Evolutionary conservation across 2,329 filamentous ascomycete genomes (phyloP), one percentile per base, ranked within the genome.

Genomic region (Clarireedia homoeocarpa): DNA sequence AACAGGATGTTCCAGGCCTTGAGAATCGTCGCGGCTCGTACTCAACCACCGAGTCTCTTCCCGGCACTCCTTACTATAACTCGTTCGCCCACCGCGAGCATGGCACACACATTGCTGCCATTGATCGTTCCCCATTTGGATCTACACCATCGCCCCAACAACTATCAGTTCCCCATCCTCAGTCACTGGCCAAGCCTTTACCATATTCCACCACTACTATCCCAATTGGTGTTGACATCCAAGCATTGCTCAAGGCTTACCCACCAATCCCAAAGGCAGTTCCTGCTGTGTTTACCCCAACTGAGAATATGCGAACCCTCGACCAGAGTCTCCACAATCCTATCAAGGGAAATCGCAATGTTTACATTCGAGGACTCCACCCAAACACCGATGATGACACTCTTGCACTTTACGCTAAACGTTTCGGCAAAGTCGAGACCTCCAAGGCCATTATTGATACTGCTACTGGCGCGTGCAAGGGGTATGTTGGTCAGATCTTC

Each of bases 371-470:
- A 59, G 95, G 95, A 17, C 85, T 99, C 60, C 88, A 95, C 61
- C 92, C 94, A 0, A 92, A 95, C 65, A 99, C 92, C 0, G 94
- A 95, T 49, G 94, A 99, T 67, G 88, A 95, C 50, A 86, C 95
- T 69, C 77, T 99, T 17, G 81, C 88, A 65, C 78, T 79, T 45
- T 97, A 94, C 74, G 87, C 92, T 45, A 79, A 83, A 64, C 88
- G 92, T 51, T 99, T 97, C 69, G 95, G 94, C 44, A 85, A 87
- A 59, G 94, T 99, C 57, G 90, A 96, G 74, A 95, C 91, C 62
- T 96, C 91, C 68, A 99, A 99, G 78, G 94, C 95, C 14, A 99
- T 99, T 74, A 95, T 99, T 67, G 95, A 99, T 74, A 86, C 91
- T 52, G 85, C 88, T 63, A 95, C 90, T 49, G 89, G 91, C 58